Base-by-base conservation (phyloP, 331 rosid genomes). In the Saraca asoca region DNA sequence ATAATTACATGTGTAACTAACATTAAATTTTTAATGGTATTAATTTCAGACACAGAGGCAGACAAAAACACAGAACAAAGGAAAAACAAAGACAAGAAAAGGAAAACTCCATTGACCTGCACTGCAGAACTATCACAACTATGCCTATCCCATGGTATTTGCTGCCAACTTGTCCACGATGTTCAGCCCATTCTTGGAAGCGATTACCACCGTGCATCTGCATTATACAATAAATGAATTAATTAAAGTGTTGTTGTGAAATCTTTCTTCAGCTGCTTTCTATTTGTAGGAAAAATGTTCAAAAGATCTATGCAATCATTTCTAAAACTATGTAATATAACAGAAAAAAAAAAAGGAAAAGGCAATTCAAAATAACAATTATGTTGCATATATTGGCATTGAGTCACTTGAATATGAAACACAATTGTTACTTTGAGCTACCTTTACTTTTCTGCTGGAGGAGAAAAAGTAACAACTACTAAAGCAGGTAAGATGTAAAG, bases 151-250 rank as follows among this genome's bases (percentile, higher is more conserved):
- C 70, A 69, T 79, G 2, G 75, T 63, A 77, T 85, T 86, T 66
- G 75, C 88, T 2, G 90, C 80, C 71, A 79, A 73, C 70, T 78
- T 88, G 79, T 91, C 81, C 65, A 86, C 82, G 64, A 85, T 53
- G 20, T 64, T 77, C 58, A 78, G 73, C 20, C 91, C 96, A 48
- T 43, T 71, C 35, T 74, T 81, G 49, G 91, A 86, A 72, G 95
- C 91, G 58, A 86, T 86, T 65, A 86, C 87, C 63, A 85, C 88
- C 33, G 88, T 80, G 74, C 97, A 86, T 78, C 97, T 86, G 89
- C 71, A 33, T 55, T 29, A 24, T 19, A 64, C 31, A 49, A 43
- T 14, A 42, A 24, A 24, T 24, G 31, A 24, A 24, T 24, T 24
- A 24, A 24, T n/a, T n/a, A 24, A 3, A 24, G 31, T n/a, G 31